Conservation (phyloP, 1,284 basidiomycete species). For the Cryptococcus sp. region DNA sequence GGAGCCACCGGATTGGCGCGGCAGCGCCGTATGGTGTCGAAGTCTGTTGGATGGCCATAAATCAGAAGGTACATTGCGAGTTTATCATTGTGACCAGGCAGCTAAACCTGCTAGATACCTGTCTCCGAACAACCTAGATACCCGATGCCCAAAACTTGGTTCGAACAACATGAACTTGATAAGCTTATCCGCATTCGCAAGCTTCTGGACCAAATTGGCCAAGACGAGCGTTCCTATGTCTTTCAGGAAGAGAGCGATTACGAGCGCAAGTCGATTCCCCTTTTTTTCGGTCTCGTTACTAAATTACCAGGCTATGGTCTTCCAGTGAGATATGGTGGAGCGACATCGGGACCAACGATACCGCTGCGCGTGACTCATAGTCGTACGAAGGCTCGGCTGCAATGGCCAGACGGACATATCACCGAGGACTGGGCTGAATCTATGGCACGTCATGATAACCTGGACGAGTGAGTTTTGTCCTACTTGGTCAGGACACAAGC, state of each 20-base stretch:
- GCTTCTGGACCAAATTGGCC: constrained; percentile 26
- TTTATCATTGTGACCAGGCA: background rate
- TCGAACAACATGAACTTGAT: constrained; percentile 62
- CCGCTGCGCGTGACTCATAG: constrained; percentile 66
- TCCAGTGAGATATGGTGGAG: constrained; percentile 15
- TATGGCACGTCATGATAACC: constrained; percentile 67
- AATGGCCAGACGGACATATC: constrained; percentile 81
- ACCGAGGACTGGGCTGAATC: constrained; percentile 59
- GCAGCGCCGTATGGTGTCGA: constrained; percentile 51
- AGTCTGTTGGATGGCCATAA: constrained; percentile 82
- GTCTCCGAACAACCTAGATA: constrained; percentile 55
- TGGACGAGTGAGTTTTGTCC: constrained; percentile 46
- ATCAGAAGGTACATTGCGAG: constrained; percentile 60
- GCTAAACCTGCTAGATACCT: constrained; percentile 54
- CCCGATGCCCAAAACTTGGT: constrained; percentile 67
- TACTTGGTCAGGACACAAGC: constrained; percentile 8
- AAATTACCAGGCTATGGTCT: constrained; percentile 15
- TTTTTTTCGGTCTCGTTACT: background rate
- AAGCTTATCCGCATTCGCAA: constrained; percentile 62
- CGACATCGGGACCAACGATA: constrained; percentile 51
- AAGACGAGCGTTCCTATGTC: constrained; percentile 41
- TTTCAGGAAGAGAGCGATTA: constrained; percentile 24
- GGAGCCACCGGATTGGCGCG: too few relatives aligned
- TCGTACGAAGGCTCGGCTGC: constrained; percentile 62
- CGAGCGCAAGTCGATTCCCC: constrained; percentile 5